A percentile compares a stretch with the other conserved stretches of the same genome.
Conservation (phyloP, 768 basidiomycete genomes). For the Psilocybe cubensis region DNA sequence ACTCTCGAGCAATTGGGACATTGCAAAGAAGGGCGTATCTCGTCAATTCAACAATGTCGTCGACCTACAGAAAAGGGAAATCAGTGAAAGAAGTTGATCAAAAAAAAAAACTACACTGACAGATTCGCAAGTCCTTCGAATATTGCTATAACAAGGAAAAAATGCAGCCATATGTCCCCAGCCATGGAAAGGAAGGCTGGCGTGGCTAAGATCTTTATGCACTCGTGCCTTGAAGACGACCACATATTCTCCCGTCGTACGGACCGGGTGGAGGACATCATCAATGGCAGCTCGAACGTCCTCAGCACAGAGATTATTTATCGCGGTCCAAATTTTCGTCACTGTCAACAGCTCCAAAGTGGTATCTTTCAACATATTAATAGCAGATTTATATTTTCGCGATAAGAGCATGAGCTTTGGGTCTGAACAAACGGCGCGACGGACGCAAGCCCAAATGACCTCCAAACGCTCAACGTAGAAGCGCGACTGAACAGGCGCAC, state of each 20-base stretch:
- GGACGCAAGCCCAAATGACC: conserved; percentile 38
- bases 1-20: conserved; percentile 12
- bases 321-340: conserved; percentile 36
- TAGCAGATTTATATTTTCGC: conserved; percentile 33
- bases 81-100: neutral
- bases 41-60: conserved; percentile 20
- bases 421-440: conserved; percentile 39
- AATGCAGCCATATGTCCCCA: conserved; percentile 23
- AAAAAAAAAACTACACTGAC: conserved; percentile 6
- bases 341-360: conserved; percentile 31
- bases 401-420: conserved; percentile 39
- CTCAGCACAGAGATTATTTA: conserved; percentile 29
- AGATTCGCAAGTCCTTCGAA: conserved; percentile 16
- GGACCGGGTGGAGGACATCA: conserved; percentile 17
- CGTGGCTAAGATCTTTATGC: conserved; percentile 14
- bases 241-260: conserved; percentile 17
- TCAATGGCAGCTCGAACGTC: conserved; percentile 28
- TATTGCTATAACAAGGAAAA: conserved; percentile 22
- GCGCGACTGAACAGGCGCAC: conserved; percentile 29
- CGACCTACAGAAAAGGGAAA: conserved; percentile 10
- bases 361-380: conserved; percentile 28
- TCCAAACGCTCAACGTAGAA: conserved; percentile 36
- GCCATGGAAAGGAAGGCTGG: conserved; percentile 16
- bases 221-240: conserved; percentile 18
- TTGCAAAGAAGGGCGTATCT: conserved; percentile 16